Evolutionary conservation across 192 early-diverging fungal genomes (phyloP).

Genomic region (Dissophora ornata): DNA sequence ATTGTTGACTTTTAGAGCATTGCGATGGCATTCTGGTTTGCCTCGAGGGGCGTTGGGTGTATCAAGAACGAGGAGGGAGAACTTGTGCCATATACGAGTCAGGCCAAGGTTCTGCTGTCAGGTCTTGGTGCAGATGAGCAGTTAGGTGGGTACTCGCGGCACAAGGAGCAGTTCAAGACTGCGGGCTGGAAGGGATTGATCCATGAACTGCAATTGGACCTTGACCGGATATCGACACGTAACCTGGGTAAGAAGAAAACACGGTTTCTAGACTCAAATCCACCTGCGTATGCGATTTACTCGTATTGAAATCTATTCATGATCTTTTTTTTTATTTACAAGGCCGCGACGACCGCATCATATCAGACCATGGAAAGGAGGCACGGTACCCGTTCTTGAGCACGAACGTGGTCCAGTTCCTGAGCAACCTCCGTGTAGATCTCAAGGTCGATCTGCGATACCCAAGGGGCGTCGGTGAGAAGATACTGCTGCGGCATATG

Average conservation of each 20-base stretch:
- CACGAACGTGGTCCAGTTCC: constrained; percentile 71
- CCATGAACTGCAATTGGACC: constrained; percentile 83
- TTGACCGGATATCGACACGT: constrained; percentile 84
- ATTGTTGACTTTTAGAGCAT: constrained; percentile 85
- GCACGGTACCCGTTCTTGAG: constrained; percentile 89
- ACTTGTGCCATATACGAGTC: constrained; percentile 65
- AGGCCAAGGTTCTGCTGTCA: constrained; percentile 82
- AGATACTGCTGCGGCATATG: constrained; percentile 83
- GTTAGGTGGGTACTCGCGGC: constrained; percentile 91
- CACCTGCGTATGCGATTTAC: too few species aligned
- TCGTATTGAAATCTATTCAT: too few species aligned
- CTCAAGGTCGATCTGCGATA: constrained; percentile 87
- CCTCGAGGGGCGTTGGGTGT: constrained; percentile 78
- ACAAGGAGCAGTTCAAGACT: constrained; percentile 76
- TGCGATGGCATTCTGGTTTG: constrained; percentile 97
- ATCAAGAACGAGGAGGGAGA: constrained; percentile 30
- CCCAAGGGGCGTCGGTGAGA: constrained; percentile 88
- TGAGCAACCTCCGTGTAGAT: constrained; percentile 78
- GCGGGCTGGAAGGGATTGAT: constrained; percentile 75
- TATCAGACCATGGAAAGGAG: constrained; percentile 88
- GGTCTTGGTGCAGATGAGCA: constrained; percentile 97
- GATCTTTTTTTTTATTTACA: too few species aligned
- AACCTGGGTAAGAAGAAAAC: constrained; percentile 71
- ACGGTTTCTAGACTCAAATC: too few species aligned
- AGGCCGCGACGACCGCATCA: constrained; percentile 94